Evolutionary conservation across 768 basidiomycete species (phyloP), one percentile per base, ranked within the genome.

Genomic region (Podaxis sp.): DNA sequence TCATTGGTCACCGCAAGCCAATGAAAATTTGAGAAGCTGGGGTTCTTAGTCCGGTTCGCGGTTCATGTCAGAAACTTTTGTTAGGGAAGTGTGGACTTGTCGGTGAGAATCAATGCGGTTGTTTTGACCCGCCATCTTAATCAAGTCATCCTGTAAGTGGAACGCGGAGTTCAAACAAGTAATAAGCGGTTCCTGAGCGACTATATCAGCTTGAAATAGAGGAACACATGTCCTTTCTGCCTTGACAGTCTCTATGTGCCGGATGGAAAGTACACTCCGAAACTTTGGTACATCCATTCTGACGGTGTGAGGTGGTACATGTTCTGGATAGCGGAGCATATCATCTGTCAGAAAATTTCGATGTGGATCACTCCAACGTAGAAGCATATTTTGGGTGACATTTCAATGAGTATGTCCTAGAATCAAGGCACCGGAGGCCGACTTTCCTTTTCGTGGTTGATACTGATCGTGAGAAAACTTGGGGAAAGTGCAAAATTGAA

Each of bases 391-490:
- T 13, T 7, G 21, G 47, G 25, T 27, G 23, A 23, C 47, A 23
- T 21, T 48, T 27, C 11, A 23, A 16, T n/a, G 16, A 37, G 52
- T 36, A 38, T 38, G 11, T 16, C 16, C n/a, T n/a, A 18, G 13
- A 9, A 52, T 52, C 42, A 23, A 59, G 57, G 50, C 57, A 59
- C 57, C 37, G 48, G 35, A 53, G 35, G 28, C 10, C 48, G 55
- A 52, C 35, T 37, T 18, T 13, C 18, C 47, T 10, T 13, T 48
- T 47, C 5, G 5, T 11, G 11, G 38, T 21, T n/a, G 3, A 1
- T 27, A 13, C 13, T 56, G 54, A 40, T 38, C 61, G 62, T 63
- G 50, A 16, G 64, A 65, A 61, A 32, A 14, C 16, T 42, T n/a
- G 53, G 37, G 21, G 48, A 32, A 50, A 38, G 23, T 38, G 44